Evolutionary conservation across 352 stramenopile species (phyloP).

Genomic region (Phytopythium boreale): DNA sequence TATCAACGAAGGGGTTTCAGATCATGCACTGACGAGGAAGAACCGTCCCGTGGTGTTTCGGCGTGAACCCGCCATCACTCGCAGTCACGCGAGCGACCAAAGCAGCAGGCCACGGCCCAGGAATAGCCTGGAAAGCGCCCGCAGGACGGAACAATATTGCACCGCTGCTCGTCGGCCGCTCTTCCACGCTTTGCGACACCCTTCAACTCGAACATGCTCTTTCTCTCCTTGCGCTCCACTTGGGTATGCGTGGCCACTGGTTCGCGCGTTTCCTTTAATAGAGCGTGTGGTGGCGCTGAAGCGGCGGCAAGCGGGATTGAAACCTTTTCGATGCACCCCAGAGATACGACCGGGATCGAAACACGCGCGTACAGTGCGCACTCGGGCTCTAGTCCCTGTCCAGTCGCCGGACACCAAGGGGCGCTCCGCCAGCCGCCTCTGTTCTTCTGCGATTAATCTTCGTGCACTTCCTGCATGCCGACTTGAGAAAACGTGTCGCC

Average conservation of each 20-base stretch:
- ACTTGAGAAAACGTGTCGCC: background rate
- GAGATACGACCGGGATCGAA: background rate
- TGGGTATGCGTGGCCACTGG: no score
- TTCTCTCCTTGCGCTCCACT: no score
- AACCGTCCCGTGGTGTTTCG: background rate
- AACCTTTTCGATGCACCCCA: background rate
- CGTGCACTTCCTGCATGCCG: background rate
- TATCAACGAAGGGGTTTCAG: background rate
- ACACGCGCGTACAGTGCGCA: background rate
- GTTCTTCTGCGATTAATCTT: background rate
- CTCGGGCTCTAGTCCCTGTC: background rate
- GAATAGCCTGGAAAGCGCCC: background rate
- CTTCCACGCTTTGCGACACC: constrained; percentile 7
- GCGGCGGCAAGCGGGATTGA: background rate
- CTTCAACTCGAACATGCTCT: background rate
- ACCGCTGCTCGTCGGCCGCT: background rate
- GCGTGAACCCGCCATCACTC: background rate
- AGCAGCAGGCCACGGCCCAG: background rate
- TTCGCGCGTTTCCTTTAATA: no score
- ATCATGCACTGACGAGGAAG: background rate
- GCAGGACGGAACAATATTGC: no score
- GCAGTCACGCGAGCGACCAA: background rate
- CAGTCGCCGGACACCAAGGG: background rate
- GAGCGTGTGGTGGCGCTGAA: background rate
- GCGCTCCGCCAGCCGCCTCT: background rate